Base-by-base conservation (phyloP, 2,329 filamentous ascomycete species). In the Xylaria sp. region DNA sequence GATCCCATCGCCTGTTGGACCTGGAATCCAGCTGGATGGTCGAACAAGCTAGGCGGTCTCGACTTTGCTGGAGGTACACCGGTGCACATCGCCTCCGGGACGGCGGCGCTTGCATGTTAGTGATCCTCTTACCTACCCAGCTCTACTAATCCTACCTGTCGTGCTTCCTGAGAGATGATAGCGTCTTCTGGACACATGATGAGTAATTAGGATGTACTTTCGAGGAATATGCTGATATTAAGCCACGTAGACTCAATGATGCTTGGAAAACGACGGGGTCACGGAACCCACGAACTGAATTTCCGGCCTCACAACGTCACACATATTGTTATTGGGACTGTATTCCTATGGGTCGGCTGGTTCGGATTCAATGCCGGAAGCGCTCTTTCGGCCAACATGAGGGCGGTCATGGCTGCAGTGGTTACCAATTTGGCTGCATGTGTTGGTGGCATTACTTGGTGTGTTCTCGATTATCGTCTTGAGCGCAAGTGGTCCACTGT, bases 301-400 rank as follows among this genome's bases (percentile, higher is more conserved):
- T 97, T 95, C 80, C 91, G 94, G 57, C 94, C 94, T 10, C 94
- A 97, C 83, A 97, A 97, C 74, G 93, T 96, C 53, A 96, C 93
- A 3, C 92, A 96, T 78, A 94, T 97, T 72, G 93, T 97, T 59
- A 91, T 96, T 63, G 94, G 94, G 33, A 97, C 94, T 2, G 93
- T 97, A 53, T 97, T 97, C 81, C 89, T 97, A 17, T 97, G 94
- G 93, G 92, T 97, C 17, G 94, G 94, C 61, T 97, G 93, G 94
- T 96, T 97, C 75, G 94, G 94, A 54, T 97, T 97, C 88, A 97
- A 97, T 74, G 93, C 92, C 56, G 93, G 93, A 70, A 94, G 91
- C 17, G 93, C 93, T 15, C 83, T 96, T 62, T 85, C 89, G 55
- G 93, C 93, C 58, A 96, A 96, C 79, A 80, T 97, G 76, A 90